These are phyloP conservation scores for Colletotrichum scovillei DNA, from an alignment of 2,329 filamentous ascomycete species.

Conservation along the genomic window DNA sequence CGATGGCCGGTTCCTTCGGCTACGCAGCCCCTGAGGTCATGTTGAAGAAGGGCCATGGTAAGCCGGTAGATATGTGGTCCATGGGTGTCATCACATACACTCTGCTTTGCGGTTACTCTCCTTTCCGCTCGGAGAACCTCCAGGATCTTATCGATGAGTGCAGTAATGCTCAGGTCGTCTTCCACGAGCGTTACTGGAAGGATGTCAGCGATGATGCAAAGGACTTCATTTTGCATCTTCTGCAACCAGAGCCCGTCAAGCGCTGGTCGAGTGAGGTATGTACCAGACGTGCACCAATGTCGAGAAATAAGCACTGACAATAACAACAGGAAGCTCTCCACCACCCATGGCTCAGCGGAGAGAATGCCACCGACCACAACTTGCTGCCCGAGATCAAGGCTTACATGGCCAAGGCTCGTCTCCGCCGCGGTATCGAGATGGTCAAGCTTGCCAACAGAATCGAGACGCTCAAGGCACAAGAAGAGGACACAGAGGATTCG, in stretches of 20 bases:
- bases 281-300: neutral
- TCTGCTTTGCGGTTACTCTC: conserved; percentile 96
- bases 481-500: conserved; percentile 83
- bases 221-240: conserved; percentile 86
- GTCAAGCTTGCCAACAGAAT: conserved; percentile 97
- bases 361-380: conserved; percentile 95
- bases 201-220: conserved; percentile 97
- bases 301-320: conserved; percentile 2
- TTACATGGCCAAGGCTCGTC: conserved; percentile 90
- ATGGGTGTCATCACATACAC: conserved; percentile 99
- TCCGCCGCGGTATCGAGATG: conserved; percentile 93
- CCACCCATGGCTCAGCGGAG: conserved; percentile 90
- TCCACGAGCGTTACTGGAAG: conserved; percentile 98
- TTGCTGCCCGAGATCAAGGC: conserved; percentile 96
- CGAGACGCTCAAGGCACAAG: conserved; percentile 91
- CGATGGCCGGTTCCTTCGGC: conserved; percentile 98
- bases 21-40: conserved; percentile 99
- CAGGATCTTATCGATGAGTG: conserved; percentile 96
- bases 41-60: conserved; percentile 97
- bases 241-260: conserved; percentile 81
- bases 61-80: conserved; percentile 99
- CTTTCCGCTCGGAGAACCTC: conserved; percentile 95
- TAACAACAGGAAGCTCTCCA: conserved; percentile 74
- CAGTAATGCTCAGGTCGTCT: conserved; percentile 83
- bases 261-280: conserved; percentile 82